A percentile compares a stretch with the other conserved stretches of the same genome.
Evolutionary conservation across 441 rosid genomes (phyloP).

Genomic region (Biscutella auriculata): DNA sequence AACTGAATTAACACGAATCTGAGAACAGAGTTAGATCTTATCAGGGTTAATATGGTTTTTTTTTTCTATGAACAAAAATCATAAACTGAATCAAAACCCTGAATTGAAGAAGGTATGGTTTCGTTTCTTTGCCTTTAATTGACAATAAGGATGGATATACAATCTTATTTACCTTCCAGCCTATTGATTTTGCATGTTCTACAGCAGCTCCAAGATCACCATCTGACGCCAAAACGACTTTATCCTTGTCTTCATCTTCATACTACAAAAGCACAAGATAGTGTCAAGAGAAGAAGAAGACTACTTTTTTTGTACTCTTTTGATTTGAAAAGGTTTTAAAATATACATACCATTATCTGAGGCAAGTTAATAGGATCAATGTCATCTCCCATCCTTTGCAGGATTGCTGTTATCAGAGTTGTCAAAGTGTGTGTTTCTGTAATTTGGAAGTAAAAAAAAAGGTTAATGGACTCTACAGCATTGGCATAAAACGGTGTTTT

Average conservation of each 20-base stretch:
- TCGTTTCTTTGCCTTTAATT: neutral
- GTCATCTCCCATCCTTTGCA: constrained; percentile 80
- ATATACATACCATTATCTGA: constrained; percentile 53
- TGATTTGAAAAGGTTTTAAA: neutral
- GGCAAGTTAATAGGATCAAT: constrained; percentile 72
- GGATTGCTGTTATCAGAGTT: constrained; percentile 62
- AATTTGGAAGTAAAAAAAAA: constrained; percentile 4
- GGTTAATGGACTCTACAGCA: neutral
- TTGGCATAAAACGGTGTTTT: neutral
- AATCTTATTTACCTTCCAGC: constrained; percentile 56
- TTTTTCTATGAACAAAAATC: neutral
- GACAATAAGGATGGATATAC: neutral
- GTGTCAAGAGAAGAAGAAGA: neutral
- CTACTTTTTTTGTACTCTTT: neutral
- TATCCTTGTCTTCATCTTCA: constrained; percentile 90
- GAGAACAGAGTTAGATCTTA: neutral
- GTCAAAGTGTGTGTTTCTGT: constrained; percentile 62
- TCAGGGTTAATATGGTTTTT: neutral
- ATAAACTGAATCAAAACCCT: neutral
- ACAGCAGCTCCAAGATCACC: constrained; percentile 69
- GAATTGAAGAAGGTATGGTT: neutral
- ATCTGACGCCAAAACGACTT: constrained; percentile 76
- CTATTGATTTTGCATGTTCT: constrained; percentile 70
- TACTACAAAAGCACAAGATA: constrained; percentile 38
- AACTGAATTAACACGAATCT: neutral